phyloP scores from a whole-genome alignment of 805 yeast genomes.

The Saturnispora mendoncae region DNA sequence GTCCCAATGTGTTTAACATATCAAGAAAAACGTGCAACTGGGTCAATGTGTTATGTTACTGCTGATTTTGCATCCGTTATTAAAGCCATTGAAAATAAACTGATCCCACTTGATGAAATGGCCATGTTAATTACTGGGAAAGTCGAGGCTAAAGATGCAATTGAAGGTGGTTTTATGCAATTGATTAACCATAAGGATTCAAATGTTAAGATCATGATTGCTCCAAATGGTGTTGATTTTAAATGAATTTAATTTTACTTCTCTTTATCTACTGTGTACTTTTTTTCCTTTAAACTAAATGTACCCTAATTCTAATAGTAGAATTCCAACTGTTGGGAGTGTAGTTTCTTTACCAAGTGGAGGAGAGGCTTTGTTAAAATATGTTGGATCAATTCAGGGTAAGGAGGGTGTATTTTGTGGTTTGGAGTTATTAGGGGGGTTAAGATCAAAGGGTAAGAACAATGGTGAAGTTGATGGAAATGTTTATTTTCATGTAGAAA shows the following conservation, averaged over 20 bases:
- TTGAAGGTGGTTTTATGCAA: constrained; percentile 45
- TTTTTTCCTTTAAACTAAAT: neutral
- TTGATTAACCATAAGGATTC: constrained; percentile 43
- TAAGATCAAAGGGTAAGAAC: constrained; percentile 64
- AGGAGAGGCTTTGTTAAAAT: constrained; percentile 49
- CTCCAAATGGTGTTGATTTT: constrained; percentile 32
- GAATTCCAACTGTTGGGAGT: neutral
- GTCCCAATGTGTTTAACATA: constrained; percentile 49
- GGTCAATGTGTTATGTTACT: constrained; percentile 53
- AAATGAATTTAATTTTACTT: too few relatives aligned
- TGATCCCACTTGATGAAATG: constrained; percentile 36
- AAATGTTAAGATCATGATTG: constrained; percentile 45
- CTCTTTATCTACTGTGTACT: neutral
- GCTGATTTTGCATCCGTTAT: constrained; percentile 51
- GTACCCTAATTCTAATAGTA: neutral
- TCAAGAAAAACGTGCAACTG: constrained; percentile 47
- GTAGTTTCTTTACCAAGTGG: constrained; percentile 4
- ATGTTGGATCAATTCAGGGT: constrained; percentile 63
- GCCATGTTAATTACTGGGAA: constrained; percentile 46
- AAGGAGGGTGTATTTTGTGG: constrained; percentile 81
- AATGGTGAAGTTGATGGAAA: constrained; percentile 72
- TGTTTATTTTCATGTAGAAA: constrained; percentile 55
- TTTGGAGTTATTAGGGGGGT: constrained; percentile 67
- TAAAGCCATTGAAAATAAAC: constrained; percentile 39
- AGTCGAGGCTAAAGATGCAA: constrained; percentile 40